These are phyloP conservation scores for Chlamydomonas reinhardtii DNA, from an alignment of 163 green algal genomes.

Conservation along the genomic window DNA sequence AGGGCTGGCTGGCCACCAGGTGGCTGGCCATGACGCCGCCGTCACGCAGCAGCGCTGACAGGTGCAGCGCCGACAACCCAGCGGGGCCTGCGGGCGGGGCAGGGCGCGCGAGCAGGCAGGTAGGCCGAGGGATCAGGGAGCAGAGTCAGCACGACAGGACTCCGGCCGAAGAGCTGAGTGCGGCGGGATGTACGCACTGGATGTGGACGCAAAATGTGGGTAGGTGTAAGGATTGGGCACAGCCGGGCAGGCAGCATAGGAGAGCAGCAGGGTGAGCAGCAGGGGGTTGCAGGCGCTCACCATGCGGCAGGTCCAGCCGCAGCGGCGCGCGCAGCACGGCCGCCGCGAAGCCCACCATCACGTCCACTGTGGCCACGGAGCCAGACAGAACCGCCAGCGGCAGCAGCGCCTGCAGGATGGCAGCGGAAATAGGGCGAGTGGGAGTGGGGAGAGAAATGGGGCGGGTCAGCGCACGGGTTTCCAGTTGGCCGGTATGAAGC, in stretches of 20 bases:
- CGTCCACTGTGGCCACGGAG: neutral
- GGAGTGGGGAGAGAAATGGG: too few relatives aligned
- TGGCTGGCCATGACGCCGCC: slow-evolving; percentile 29
- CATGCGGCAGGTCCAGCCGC: slow-evolving; percentile 22
- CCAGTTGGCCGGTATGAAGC: too few relatives aligned
- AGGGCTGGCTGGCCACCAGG: slow-evolving; percentile 15
- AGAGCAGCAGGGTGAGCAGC: too few relatives aligned
- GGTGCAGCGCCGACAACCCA: slow-evolving; percentile 28
- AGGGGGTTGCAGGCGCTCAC: neutral
- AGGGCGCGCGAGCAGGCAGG: too few relatives aligned
- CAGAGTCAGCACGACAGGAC: neutral
- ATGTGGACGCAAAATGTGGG: too few relatives aligned
- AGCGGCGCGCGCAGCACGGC: neutral
- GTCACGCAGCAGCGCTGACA: slow-evolving; percentile 38
- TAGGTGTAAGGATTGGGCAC: too few relatives aligned
- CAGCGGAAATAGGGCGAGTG: neutral
- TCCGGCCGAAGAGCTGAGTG: neutral
- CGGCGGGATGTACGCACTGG: too few relatives aligned
- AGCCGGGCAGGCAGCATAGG: too few relatives aligned
- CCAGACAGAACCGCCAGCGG: slow-evolving; percentile 38
- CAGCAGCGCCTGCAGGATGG: slow-evolving; percentile 29
- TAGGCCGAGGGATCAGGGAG: too few relatives aligned
- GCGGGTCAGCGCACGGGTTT: too few relatives aligned
- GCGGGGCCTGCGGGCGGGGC: neutral
- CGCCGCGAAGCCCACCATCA: slow-evolving; percentile 3